Percentiles rank a stretch among this genome's conserved stretches.
Conservation (phyloP, 1,139 yeast genomes). For the Kurtzmaniella quercitrusa region DNA sequence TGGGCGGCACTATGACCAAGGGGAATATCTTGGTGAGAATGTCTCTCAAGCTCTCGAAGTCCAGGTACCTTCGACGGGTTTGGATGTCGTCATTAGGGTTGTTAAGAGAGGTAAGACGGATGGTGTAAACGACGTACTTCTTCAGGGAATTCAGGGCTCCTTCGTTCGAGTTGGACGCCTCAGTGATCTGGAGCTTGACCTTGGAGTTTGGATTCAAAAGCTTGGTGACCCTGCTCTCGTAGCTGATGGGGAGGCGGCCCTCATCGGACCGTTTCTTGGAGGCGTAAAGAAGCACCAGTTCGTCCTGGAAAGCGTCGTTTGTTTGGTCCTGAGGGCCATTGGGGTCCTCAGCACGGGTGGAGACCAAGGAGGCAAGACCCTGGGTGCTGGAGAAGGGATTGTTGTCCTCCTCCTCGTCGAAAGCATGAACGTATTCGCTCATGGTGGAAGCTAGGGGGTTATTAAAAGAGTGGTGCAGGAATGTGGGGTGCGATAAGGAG, state of each 20-base stretch:
- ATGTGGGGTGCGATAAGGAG: background rate
- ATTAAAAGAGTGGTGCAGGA: background rate
- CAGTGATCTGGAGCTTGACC: conserved; percentile 53
- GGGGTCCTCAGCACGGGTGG: conserved; percentile 6
- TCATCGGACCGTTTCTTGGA: background rate
- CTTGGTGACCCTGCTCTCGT: conserved; percentile 36
- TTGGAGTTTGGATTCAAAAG: conserved; percentile 28
- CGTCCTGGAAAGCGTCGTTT: conserved; percentile 8
- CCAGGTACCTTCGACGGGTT: conserved; percentile 84
- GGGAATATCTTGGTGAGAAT: conserved; percentile 74
- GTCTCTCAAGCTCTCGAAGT: conserved; percentile 78
- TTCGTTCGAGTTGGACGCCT: conserved; percentile 77
- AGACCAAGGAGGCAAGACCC: conserved; percentile 27
- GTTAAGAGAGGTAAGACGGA: conserved; percentile 41
- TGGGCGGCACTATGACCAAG: conserved; percentile 81
- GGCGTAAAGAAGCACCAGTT: conserved; percentile 1
- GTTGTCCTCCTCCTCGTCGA: conserved; percentile 44
- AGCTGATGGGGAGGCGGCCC: conserved; percentile 26
- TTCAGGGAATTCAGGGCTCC: conserved; percentile 56
- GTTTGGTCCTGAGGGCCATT: conserved; percentile 3
- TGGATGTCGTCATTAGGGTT: conserved; percentile 35
- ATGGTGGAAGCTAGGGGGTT: background rate
- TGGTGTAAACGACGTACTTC: conserved; percentile 76
- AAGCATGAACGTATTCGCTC: conserved; percentile 6
- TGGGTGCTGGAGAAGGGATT: conserved; percentile 46